These are phyloP conservation scores for Aspergillus sp. DNA, from an alignment of 2,329 filamentous ascomycete genomes.

Conservation along the genomic window DNA sequence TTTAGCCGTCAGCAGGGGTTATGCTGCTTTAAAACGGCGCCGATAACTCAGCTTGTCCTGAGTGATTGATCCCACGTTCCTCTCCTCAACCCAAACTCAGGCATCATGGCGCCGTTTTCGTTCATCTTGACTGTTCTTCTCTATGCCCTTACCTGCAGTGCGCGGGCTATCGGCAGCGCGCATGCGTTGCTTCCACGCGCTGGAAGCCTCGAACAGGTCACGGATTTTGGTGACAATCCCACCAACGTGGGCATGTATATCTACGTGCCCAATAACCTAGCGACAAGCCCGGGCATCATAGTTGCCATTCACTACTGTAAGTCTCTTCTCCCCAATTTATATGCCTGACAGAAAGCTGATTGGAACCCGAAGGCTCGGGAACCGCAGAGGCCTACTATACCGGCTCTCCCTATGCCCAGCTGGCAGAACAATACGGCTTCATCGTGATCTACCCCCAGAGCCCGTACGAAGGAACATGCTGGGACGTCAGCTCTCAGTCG, in stretches of 20 bases:
- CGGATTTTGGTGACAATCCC: constrained; percentile 46
- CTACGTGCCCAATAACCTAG: constrained; percentile 46
- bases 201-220: constrained; percentile 30
- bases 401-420: constrained; percentile 52
- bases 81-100: background rate
- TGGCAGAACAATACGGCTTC: constrained; percentile 43
- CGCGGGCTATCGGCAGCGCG: background rate
- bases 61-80: background rate
- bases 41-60: background rate
- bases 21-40: background rate
- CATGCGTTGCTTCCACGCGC: constrained; percentile 7
- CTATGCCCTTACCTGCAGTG: constrained; percentile 7
- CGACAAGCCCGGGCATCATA: constrained; percentile 49
- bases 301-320: constrained; percentile 58
- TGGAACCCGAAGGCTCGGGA: constrained; percentile 10
- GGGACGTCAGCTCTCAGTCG: constrained; percentile 54
- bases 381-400: constrained; percentile 43
- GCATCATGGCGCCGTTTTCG: background rate
- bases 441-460: constrained; percentile 58
- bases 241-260: constrained; percentile 54
- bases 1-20: background rate
- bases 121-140: constrained; percentile 7
- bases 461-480: constrained; percentile 54
- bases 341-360: background rate
- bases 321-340: background rate